Evolutionary conservation across 768 basidiomycete species (phyloP), one percentile per base, ranked within the genome.

Genomic region (Boletellus ananas): DNA sequence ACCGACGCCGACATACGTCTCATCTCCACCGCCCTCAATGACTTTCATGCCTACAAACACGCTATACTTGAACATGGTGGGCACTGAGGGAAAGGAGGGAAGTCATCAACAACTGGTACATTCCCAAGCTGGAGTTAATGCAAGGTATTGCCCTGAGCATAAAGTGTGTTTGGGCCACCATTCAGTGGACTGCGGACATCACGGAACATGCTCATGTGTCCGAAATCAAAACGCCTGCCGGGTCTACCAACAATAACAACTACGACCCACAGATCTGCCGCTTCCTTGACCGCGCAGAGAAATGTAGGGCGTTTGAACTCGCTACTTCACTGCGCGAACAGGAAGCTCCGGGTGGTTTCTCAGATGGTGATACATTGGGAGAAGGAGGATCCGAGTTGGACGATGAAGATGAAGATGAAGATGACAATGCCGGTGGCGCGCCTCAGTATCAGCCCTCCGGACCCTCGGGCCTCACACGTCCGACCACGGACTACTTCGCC

Each of bases 21-120:
- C 23, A 5, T 23, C 23, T 23, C 23, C 5, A 44, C 43, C 3
- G 56, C 61, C 0, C 52, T 76, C 0, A 2, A 31, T 0, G 52
- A 61, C 11, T 75, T 75, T 39, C 74, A 75, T 37, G 3, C 52
- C 5, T 50, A 69, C 56, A 76, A 76, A 40, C 16, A 66, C 1
- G 53, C 56, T 3, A 70, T 76, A 33, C 54, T 72, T 13, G 54
- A 56, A 1, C 58, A 61, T 8, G 64, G 67, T 6, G 63, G 64
- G 21, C 49, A 61, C 6, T 16, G 40, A 7, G 66, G 70, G 18
- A 34, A 12, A 9, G 37, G 8, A 59, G 58, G 20, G 45, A 45
- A 7, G 48, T 60, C 1, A 66, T 72, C 18, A 33, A 68, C 7
- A 53, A 74, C 45, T 77, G 67, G 58, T 43, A 67, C 16, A 76